A percentile compares a stretch with the other conserved stretches of the same genome.
Evolutionary conservation across 1,139 yeast species (phyloP).

Genomic region (Pneumocystis oryctolagi): DNA sequence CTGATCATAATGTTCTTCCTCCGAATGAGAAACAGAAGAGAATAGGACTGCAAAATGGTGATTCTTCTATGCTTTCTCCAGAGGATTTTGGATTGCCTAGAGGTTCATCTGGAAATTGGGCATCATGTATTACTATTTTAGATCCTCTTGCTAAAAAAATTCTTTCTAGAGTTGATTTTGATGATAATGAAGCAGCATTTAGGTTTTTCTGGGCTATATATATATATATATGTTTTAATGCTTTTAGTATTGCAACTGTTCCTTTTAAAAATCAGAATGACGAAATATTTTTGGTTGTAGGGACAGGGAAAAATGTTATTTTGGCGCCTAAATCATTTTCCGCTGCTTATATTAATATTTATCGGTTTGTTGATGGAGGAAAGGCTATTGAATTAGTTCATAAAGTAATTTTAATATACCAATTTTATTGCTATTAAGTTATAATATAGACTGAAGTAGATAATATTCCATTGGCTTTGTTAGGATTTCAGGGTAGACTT

Average conservation of each 20-base stretch:
- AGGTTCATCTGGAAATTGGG: conserved; percentile 27
- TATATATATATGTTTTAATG: background rate
- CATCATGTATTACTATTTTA: conserved; percentile 41
- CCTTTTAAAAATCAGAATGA: conserved; percentile 26
- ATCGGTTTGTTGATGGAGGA: conserved; percentile 29
- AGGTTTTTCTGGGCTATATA: background rate
- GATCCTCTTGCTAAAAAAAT: conserved; percentile 29
- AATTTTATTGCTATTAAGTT: background rate
- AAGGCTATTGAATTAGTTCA: conserved; percentile 39
- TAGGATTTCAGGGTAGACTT: conserved; percentile 45
- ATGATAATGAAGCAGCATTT: conserved; percentile 30
- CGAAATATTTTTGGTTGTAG: conserved; percentile 32
- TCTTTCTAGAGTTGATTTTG: conserved; percentile 31
- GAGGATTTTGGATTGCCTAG: conserved; percentile 32
- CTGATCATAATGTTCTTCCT: conserved; percentile 32
- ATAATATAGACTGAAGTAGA: conserved; percentile 37
- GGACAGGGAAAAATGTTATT: conserved; percentile 31
- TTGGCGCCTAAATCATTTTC: conserved; percentile 27
- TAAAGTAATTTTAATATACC: conserved; percentile 17
- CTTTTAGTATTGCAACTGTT: conserved; percentile 25
- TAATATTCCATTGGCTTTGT: conserved; percentile 35
- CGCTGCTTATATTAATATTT: conserved; percentile 32
- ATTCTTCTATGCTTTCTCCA: conserved; percentile 22
- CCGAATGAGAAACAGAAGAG: conserved; percentile 6
- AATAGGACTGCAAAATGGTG: conserved; percentile 17